These are phyloP conservation scores for Diaporthe citriasiana DNA, from an alignment of 2,329 filamentous ascomycete genomes.

Conservation along the genomic window DNA sequence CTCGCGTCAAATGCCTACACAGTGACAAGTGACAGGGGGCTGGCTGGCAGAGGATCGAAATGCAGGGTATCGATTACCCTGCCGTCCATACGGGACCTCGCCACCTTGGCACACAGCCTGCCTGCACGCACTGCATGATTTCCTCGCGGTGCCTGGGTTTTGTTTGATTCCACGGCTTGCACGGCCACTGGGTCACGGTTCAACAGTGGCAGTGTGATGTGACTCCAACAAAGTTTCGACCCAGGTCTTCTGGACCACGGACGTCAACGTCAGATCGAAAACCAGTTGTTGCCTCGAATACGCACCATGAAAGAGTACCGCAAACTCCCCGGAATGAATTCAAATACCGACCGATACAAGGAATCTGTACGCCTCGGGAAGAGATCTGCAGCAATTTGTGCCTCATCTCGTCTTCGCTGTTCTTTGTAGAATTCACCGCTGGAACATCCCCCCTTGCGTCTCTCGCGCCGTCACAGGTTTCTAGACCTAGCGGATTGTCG, in stretches of 20 bases:
- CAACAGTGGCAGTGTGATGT: constrained; percentile 27
- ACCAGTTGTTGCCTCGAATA: constrained; percentile 29
- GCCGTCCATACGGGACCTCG: constrained; percentile 22
- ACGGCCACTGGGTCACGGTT: constrained; percentile 15
- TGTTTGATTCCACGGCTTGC: constrained; percentile 14
- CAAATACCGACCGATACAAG: constrained; percentile 28
- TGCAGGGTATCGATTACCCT: constrained; percentile 31
- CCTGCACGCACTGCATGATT: not conserved
- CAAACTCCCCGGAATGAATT: constrained; percentile 24
- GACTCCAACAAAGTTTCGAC: constrained; percentile 22
- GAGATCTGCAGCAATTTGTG: constrained; percentile 39
- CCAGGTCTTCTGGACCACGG: constrained; percentile 33
- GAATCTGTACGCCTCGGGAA: constrained; percentile 12
- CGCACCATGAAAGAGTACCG: not conserved
- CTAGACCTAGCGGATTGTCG: constrained; percentile 23
- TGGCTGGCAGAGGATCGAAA: constrained; percentile 33
- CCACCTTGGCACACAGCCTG: constrained; percentile 12
- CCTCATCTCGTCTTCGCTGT: constrained; percentile 36
- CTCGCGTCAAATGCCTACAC: constrained; percentile 24
- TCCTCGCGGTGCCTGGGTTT: constrained; percentile 10
- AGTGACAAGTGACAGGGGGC: constrained; percentile 34
- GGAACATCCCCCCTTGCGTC: constrained; percentile 6
- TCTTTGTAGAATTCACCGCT: constrained; percentile 19
- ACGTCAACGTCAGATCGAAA: constrained; percentile 33
- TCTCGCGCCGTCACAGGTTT: constrained; percentile 22